Evolutionary conservation across 805 yeast genomes (phyloP).

Genomic region (Saturnispora sanitii): DNA sequence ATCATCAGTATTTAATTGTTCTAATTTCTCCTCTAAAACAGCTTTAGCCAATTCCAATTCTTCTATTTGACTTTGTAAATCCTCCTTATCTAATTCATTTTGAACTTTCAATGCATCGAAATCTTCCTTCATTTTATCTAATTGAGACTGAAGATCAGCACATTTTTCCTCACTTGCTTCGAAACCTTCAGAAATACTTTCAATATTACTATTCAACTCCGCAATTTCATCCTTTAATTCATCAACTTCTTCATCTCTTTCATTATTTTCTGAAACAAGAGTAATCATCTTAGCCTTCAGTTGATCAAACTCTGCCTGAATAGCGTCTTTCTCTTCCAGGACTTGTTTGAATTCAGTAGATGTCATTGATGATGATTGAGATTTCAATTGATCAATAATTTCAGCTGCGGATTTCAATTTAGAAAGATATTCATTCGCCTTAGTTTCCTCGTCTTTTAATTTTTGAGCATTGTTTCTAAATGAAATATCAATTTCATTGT

Average conservation of each 20-base stretch:
- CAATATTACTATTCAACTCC: slow-evolving; percentile 28
- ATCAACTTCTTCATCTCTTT: slow-evolving; percentile 17
- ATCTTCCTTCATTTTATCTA: slow-evolving; percentile 7
- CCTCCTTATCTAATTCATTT: slow-evolving; percentile 15
- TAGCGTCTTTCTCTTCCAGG: slow-evolving; percentile 9
- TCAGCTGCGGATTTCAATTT: slow-evolving; percentile 23
- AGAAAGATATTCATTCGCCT: slow-evolving; percentile 14
- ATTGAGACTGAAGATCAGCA: slow-evolving; percentile 5
- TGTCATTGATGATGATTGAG: slow-evolving; percentile 15
- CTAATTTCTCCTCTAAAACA: too few species aligned
- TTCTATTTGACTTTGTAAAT: slow-evolving; percentile 3
- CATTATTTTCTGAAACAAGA: slow-evolving; percentile 4
- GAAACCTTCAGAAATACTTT: slow-evolving; percentile 17
- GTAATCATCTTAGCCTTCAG: neutral
- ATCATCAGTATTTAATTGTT: too few species aligned
- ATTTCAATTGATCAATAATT: slow-evolving; percentile 19
- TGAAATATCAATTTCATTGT: slow-evolving; percentile 18
- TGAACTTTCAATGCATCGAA: slow-evolving; percentile 2
- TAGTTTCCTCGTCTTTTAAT: slow-evolving; percentile 18
- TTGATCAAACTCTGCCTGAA: neutral
- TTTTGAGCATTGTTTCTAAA: slow-evolving; percentile 20
- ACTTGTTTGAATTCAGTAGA: slow-evolving; percentile 2
- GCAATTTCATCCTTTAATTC: slow-evolving; percentile 11
- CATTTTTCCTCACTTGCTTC: slow-evolving; percentile 10
- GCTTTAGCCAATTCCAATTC: slow-evolving; percentile 10